These are phyloP conservation scores for Lachancea lanzarotensis DNA, from an alignment of 805 yeast species.

Conservation along the genomic window DNA sequence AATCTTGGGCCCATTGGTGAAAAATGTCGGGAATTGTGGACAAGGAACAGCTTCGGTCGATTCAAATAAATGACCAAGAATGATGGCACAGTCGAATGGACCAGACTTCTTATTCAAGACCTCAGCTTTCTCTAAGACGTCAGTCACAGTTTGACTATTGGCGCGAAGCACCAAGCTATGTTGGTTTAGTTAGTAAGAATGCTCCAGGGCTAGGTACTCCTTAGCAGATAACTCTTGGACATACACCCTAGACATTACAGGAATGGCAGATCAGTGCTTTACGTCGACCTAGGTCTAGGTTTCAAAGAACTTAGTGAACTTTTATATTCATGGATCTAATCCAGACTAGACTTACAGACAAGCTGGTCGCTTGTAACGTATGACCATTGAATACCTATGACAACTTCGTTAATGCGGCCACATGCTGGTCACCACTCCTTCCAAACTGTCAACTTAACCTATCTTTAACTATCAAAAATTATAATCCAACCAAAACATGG, in stretches of 20 bases:
- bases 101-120: constrained; percentile 52
- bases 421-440: no score
- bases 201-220: neutral
- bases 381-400: neutral
- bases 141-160: constrained; percentile 15
- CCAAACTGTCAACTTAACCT: no score
- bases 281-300: no score
- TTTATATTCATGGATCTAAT: neutral
- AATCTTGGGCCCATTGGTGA: constrained; percentile 17
- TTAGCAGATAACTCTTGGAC: no score
- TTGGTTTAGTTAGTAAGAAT: neutral
- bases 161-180: constrained; percentile 18
- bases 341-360: neutral
- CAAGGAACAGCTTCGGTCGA: constrained; percentile 10
- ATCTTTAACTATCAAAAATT: no score
- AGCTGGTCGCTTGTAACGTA: neutral
- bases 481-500: no score
- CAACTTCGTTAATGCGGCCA: no score
- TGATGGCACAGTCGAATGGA: constrained; percentile 51
- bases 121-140: constrained; percentile 41
- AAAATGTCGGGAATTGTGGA: constrained; percentile 17
- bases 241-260: neutral
- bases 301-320: neutral
- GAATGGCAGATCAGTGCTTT: no score
- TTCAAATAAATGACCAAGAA: constrained; percentile 42